Evolutionary conservation across 768 basidiomycete genomes (phyloP).

Genomic region (Neoboletus magnificus): DNA sequence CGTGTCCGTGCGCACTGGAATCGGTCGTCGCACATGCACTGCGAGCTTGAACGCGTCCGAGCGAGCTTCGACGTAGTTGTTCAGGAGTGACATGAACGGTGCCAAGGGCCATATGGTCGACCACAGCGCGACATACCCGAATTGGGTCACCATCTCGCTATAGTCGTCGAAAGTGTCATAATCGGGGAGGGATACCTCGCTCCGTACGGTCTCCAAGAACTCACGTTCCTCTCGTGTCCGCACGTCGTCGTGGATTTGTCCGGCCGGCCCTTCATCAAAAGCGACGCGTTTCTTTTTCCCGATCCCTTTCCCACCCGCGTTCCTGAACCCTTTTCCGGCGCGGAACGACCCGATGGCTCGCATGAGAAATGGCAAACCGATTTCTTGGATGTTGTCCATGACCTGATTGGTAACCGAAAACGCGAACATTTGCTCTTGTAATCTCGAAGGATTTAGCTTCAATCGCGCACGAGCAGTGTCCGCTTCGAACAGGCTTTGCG

Average conservation of each 20-base stretch:
- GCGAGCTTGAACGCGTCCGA: conserved; percentile 96
- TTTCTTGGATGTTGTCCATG: conserved; percentile 71
- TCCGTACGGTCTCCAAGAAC: conserved; percentile 75
- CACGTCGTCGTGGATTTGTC: conserved; percentile 28
- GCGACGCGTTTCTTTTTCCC: conserved; percentile 64
- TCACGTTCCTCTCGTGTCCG: conserved; percentile 61
- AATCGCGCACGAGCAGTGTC: conserved; percentile 47
- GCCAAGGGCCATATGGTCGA: conserved; percentile 93
- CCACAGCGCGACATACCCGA: conserved; percentile 92
- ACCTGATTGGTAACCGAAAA: conserved; percentile 88
- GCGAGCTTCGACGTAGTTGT: conserved; percentile 89
- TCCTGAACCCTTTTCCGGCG: conserved; percentile 39
- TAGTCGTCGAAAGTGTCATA: conserved; percentile 87
- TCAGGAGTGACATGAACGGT: conserved; percentile 83
- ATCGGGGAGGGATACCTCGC: conserved; percentile 74
- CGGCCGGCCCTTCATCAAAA: conserved; percentile 58
- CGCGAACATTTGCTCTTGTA: conserved; percentile 92
- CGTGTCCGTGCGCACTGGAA: conserved; percentile 83
- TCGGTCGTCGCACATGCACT: conserved; percentile 76
- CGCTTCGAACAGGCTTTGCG: conserved; percentile 45
- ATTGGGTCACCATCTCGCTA: conserved; percentile 94
- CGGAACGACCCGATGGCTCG: conserved; percentile 54
- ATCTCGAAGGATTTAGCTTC: conserved; percentile 63
- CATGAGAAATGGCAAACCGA: conserved; percentile 76
- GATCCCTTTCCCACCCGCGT: conserved; percentile 18